A percentile compares a stretch with the other conserved stretches of the same genome.
phyloP scores from a whole-genome alignment of 257 asterid genomes.

The Orobanche coerulescens region DNA sequence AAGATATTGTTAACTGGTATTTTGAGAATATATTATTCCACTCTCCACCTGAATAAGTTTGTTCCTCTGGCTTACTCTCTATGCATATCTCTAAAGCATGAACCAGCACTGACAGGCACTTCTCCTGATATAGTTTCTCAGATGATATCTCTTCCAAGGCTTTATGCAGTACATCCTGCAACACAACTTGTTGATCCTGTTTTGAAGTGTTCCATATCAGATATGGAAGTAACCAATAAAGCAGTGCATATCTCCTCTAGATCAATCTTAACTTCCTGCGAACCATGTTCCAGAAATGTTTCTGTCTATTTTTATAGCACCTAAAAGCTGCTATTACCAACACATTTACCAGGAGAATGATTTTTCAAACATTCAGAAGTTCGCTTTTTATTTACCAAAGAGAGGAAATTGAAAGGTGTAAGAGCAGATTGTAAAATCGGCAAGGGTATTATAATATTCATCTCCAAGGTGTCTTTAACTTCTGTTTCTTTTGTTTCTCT shows the following conservation, averaged over 20 bases:
- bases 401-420: not conserved
- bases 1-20: conserved; percentile 60
- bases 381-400: not conserved
- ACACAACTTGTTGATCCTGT: conserved; percentile 53
- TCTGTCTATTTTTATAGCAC: not conserved
- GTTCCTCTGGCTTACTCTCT: conserved; percentile 34
- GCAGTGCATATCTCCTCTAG: conserved; percentile 9
- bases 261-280: conserved; percentile 6
- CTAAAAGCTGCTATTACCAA: conserved; percentile 11
- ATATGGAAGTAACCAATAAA: not conserved
- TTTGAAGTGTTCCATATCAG: conserved; percentile 21
- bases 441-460: not conserved
- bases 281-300: conserved; percentile 7
- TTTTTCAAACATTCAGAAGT: not conserved
- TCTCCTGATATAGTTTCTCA: conserved; percentile 68
- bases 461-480: not conserved
- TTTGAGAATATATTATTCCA: conserved; percentile 49
- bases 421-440: not conserved
- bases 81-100: conserved; percentile 49
- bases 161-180: conserved; percentile 55
- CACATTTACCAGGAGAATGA: conserved; percentile 2
- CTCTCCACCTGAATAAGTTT: conserved; percentile 30
- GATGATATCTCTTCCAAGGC: conserved; percentile 80
- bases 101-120: conserved; percentile 57
- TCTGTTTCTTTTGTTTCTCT: not conserved